These are phyloP conservation scores for Botrytis pseudocinerea DNA, from an alignment of 2,329 filamentous ascomycete genomes.

Conservation along the genomic window DNA sequence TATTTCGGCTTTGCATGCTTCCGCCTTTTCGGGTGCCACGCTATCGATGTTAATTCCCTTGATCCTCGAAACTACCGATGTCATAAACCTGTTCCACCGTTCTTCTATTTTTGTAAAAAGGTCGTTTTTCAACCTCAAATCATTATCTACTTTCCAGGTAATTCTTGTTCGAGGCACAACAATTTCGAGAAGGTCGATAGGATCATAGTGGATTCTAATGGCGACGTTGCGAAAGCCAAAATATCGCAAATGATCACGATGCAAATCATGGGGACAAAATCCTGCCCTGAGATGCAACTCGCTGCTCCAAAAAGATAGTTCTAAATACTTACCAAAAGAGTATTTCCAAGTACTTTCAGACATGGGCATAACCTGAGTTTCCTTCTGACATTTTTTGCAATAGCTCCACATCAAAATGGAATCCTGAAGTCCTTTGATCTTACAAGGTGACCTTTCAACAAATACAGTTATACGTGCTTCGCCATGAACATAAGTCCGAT, in stretches of 20 bases:
- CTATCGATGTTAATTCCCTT: slow-evolving; percentile 90
- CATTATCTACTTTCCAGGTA: slow-evolving; percentile 97
- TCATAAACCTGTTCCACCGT: slow-evolving; percentile 82
- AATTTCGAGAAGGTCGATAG: slow-evolving; percentile 90
- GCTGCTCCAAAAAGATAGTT: slow-evolving; percentile 93
- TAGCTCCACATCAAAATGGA: slow-evolving; percentile 97
- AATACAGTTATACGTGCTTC: slow-evolving; percentile 91
- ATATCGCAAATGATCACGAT: slow-evolving; percentile 87
- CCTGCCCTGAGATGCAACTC: slow-evolving; percentile 73
- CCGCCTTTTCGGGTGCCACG: slow-evolving; percentile 81
- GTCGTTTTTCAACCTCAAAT: slow-evolving; percentile 89
- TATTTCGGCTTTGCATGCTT: slow-evolving; percentile 78
- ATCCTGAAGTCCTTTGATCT: slow-evolving; percentile 64
- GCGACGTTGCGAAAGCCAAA: slow-evolving; percentile 87
- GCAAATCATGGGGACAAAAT: slow-evolving; percentile 86
- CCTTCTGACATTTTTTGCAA: slow-evolving; percentile 87
- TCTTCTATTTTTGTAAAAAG: slow-evolving; percentile 80
- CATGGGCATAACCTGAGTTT: slow-evolving; percentile 88
- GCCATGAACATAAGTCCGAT: slow-evolving; percentile 95
- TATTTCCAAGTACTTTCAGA: slow-evolving; percentile 96
- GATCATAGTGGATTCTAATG: slow-evolving; percentile 87
- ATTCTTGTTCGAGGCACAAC: slow-evolving; percentile 86
- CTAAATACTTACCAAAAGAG: slow-evolving; percentile 97
- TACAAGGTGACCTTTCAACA: slow-evolving; percentile 71
- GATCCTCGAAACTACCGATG: slow-evolving; percentile 79